These are phyloP conservation scores for Alternaria sp. DNA, from an alignment of 2,329 filamentous ascomycete genomes.

Conservation along the genomic window DNA sequence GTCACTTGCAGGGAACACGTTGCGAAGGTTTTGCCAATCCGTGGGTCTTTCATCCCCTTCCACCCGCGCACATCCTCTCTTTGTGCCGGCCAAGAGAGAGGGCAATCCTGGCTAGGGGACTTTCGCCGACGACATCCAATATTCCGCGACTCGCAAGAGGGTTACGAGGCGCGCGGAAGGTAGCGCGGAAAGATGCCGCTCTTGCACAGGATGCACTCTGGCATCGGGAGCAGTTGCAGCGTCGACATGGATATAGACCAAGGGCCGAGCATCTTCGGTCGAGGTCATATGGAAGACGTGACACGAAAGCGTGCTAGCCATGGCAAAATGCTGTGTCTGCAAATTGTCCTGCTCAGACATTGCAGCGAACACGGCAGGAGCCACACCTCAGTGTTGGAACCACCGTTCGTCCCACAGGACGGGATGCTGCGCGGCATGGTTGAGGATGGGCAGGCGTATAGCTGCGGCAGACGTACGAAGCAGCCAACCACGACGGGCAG, in stretches of 20 bases:
- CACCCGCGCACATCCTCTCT: conserved; percentile 31
- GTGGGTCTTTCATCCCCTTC: conserved; percentile 20
- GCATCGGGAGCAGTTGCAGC: conserved; percentile 18
- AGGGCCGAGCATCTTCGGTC: conserved; percentile 22
- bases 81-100: conserved; percentile 15
- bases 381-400: conserved; percentile 45
- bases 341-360: conserved; percentile 26
- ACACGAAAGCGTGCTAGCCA: conserved; percentile 11
- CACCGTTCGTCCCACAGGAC: conserved; percentile 44
- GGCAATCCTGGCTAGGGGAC: conserved; percentile 22
- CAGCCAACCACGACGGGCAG: not conserved
- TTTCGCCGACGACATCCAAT: conserved; percentile 14
- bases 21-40: conserved; percentile 14
- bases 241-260: conserved; percentile 6
- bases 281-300: conserved; percentile 9
- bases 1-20: conserved; percentile 26
- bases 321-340: not conserved
- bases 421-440: conserved; percentile 38
- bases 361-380: conserved; percentile 37
- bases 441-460: conserved; percentile 20
- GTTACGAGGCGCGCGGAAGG: conserved; percentile 6
- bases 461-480: conserved; percentile 35
- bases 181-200: conserved; percentile 9
- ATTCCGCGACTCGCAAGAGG: conserved; percentile 18
- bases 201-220: conserved; percentile 18